phyloP scores from a whole-genome alignment of 2,329 filamentous ascomycete species.

The Arthrobotrys iridis region DNA sequence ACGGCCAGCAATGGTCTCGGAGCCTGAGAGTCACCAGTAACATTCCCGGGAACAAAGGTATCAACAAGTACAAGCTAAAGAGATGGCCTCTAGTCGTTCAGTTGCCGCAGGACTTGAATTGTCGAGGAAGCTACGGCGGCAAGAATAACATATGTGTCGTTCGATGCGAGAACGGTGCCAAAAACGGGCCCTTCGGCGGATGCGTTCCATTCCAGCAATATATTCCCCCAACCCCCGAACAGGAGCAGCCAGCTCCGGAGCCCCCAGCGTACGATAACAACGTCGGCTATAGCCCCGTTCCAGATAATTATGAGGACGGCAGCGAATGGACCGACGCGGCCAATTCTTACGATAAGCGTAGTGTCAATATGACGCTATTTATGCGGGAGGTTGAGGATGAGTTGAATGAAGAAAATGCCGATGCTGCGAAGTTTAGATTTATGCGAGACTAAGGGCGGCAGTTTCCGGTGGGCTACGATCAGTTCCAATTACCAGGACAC shows the following conservation, averaged over 20 bases:
- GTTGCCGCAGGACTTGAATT: slow-evolving; percentile 75
- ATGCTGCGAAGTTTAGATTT: background rate
- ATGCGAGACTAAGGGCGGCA: background rate
- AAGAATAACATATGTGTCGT: slow-evolving; percentile 73
- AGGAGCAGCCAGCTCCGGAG: background rate
- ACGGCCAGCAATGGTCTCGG: slow-evolving; percentile 66
- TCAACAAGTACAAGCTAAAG: slow-evolving; percentile 47
- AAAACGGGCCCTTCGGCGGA: slow-evolving; percentile 75
- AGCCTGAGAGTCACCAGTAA: slow-evolving; percentile 68
- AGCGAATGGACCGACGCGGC: background rate
- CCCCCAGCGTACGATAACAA: slow-evolving; percentile 52
- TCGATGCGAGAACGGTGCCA: slow-evolving; percentile 71
- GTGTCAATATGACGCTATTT: background rate
- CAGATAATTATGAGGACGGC: background rate
- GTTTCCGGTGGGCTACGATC: no score
- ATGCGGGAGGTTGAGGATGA: background rate
- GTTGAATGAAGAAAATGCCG: background rate
- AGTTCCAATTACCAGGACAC: no score
- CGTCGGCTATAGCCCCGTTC: slow-evolving; percentile 20
- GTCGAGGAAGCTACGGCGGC: slow-evolving; percentile 69
- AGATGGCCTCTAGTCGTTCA: slow-evolving; percentile 68
- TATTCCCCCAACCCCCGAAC: slow-evolving; percentile 57
- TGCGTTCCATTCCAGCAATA: slow-evolving; percentile 73
- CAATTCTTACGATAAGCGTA: background rate
- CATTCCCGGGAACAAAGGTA: slow-evolving; percentile 66